Evolutionary conservation across 805 yeast genomes (phyloP).

Genomic region (Barnettozyma sucrosica): DNA sequence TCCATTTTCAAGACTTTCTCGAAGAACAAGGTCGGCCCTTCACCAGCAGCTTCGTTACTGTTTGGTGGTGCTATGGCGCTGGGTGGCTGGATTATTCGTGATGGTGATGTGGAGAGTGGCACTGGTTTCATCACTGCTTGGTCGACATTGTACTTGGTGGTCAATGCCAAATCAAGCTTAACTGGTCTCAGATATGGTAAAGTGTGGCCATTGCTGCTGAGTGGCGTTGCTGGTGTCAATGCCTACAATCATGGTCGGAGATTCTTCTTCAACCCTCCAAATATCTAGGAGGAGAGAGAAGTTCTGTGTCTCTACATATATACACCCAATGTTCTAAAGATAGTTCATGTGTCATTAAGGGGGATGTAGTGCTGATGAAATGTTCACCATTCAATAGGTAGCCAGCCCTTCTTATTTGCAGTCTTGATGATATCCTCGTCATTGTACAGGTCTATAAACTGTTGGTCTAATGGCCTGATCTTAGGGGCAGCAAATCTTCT

Average conservation of each 20-base stretch:
- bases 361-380: background rate
- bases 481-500: conserved; percentile 92
- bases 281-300: too few species aligned
- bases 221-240: conserved; percentile 55
- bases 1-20: conserved; percentile 1
- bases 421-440: conserved; percentile 51
- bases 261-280: conserved; percentile 37
- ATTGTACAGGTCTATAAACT: conserved; percentile 86
- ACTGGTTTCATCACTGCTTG: conserved; percentile 79
- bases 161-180: conserved; percentile 58
- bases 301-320: background rate
- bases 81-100: conserved; percentile 71
- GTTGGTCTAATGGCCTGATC: conserved; percentile 92
- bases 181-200: conserved; percentile 49
- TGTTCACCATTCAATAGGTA: conserved; percentile 62
- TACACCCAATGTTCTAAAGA: background rate
- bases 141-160: conserved; percentile 68
- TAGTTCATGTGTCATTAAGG: background rate
- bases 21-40: conserved; percentile 27
- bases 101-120: conserved; percentile 73
- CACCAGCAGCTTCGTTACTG: conserved; percentile 35
- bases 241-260: conserved; percentile 64
- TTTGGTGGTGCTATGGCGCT: conserved; percentile 59
- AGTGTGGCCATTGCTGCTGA: conserved; percentile 55
- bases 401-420: conserved; percentile 48